Base-by-base conservation (phyloP, 352 stramenopile species). In the Pythium sp. region DNA sequence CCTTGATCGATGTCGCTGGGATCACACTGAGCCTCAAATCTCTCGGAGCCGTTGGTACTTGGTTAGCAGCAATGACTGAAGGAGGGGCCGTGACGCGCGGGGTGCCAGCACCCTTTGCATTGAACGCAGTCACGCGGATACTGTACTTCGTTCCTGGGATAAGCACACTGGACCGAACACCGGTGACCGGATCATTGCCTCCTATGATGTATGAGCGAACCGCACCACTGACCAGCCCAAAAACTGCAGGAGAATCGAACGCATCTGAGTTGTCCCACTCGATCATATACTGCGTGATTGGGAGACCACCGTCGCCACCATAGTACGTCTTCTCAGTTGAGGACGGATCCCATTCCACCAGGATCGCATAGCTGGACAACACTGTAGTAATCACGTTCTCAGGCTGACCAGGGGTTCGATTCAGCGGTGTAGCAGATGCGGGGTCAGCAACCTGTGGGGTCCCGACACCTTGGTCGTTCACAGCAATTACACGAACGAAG, bases 281-380 rank as follows among this genome's bases (percentile, higher is more conserved):
- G 22, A 99, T 79, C 74, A 98, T 90, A 77, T 99, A 99, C 59
- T 98, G 86, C 28, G 94, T 96, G 51, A 99, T 97, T 6, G 89
- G 74, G 22, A 94, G 81, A 7, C 97, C 97, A 7, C 95, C 96
- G 71, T 98, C 80, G 4, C 95, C 95, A 15, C 94, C 92, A 71
- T 94, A 99, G 20, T 89, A 91, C 5, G 84, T 72, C 62, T 94
- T 88, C 32, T 94, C 74, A 0, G 80, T 80, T 9, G 90, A 92
- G 43, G 96, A 97, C 32, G 82, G 68, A 3, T 87, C 73, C 96
- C 96, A 99, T 54, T 89, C 73, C 7, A 99, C 87, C 8, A 97
- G 77, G 28, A 99, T 91, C 26, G 95, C 87, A n/a, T 91, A 94
- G 34, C 80, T 94, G 22, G 91, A 98, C 0, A 98, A 83, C 7